Conservation (phyloP, 306 rosid species). For the Castanopsis chinensis region DNA sequence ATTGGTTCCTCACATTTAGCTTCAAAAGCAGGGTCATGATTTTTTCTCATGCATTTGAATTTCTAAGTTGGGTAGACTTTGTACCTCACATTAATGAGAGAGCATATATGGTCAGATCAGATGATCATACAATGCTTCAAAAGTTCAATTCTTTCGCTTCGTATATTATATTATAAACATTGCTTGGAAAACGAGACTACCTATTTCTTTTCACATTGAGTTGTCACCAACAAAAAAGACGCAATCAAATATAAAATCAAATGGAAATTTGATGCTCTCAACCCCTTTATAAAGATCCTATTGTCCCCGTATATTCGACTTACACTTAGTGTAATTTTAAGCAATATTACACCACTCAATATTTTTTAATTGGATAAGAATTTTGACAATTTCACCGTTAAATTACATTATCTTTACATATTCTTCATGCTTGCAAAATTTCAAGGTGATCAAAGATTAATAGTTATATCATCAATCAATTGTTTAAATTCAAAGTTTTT, state of each 20-base stretch:
- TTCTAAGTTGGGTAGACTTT: conserved; percentile 17
- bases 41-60: conserved; percentile 8
- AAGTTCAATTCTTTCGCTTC: background rate
- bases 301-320: too few relatives aligned
- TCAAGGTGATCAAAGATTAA: too few relatives aligned
- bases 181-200: conserved; percentile 22
- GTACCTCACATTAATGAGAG: conserved; percentile 33
- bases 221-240: conserved; percentile 18
- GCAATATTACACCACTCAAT: too few relatives aligned
- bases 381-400: too few relatives aligned
- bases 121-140: conserved; percentile 16
- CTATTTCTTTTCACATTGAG: background rate
- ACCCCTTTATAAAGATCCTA: background rate
- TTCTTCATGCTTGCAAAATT: too few relatives aligned
- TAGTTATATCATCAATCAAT: too few relatives aligned
- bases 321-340: too few relatives aligned
- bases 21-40: conserved; percentile 20
- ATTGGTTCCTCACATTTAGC: conserved; percentile 41
- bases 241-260: background rate
- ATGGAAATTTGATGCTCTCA: background rate
- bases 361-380: too few relatives aligned
- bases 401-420: too few relatives aligned
- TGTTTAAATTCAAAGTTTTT: too few relatives aligned
- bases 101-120: conserved; percentile 15
- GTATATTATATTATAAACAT: background rate